Evolutionary conservation across 179 eudicot genomes (phyloP).

Genomic region (Gypsophila paniculata): DNA sequence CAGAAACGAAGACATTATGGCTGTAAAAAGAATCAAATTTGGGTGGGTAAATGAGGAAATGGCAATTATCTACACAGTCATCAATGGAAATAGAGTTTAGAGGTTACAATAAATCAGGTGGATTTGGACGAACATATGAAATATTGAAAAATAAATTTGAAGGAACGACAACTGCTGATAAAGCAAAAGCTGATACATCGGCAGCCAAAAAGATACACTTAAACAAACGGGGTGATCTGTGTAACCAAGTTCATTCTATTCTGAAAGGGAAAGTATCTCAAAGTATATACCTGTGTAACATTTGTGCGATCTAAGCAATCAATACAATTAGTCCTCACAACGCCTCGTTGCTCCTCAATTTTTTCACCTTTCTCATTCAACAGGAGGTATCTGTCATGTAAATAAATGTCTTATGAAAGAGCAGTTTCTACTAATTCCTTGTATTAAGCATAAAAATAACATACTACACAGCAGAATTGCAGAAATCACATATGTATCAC

Average conservation of each 20-base stretch:
- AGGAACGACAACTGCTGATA: neutral
- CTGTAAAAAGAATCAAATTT: neutral
- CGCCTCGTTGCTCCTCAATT: slow-evolving; percentile 73
- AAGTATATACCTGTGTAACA: slow-evolving; percentile 77
- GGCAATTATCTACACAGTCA: slow-evolving; percentile 1
- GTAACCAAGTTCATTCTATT: neutral
- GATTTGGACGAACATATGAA: neutral
- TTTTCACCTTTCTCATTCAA: slow-evolving; percentile 80
- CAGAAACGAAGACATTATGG: neutral
- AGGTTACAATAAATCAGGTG: slow-evolving; percentile 7
- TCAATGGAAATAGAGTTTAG: neutral
- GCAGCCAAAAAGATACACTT: neutral
- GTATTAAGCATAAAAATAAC: slow-evolving; percentile 1
- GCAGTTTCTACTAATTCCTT: neutral
- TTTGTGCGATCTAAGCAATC: slow-evolving; percentile 99
- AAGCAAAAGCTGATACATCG: neutral
- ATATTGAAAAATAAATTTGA: neutral
- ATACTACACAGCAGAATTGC: neutral
- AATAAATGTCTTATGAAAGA: slow-evolving; percentile 11
- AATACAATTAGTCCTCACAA: slow-evolving; percentile 87
- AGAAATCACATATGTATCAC: neutral
- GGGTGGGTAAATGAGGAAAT: slow-evolving; percentile 1
- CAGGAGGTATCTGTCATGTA: slow-evolving; percentile 62
- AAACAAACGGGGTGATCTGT: neutral
- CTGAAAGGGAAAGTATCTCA: neutral